phyloP scores from a whole-genome alignment of 495 filamentous ascomycete species.

The Aspergillus campestris region DNA sequence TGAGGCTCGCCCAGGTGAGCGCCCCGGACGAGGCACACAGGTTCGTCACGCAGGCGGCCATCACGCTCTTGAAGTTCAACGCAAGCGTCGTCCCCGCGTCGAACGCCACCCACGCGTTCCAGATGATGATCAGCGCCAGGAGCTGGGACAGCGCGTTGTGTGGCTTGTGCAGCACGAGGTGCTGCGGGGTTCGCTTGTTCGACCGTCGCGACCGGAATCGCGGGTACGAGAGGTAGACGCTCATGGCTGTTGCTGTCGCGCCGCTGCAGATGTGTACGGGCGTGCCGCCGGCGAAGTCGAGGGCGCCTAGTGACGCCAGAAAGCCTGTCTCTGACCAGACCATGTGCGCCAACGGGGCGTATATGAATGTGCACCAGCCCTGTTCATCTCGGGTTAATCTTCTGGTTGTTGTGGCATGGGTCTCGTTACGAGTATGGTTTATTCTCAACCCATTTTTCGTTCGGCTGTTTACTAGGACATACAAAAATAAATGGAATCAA shows the following conservation, averaged over 20 bases:
- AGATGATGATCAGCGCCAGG: slow-evolving; percentile 44
- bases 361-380: slow-evolving; percentile 41
- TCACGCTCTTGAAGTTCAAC: slow-evolving; percentile 37
- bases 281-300: slow-evolving; percentile 40
- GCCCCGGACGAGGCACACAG: slow-evolving; percentile 38
- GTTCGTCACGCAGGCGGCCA: slow-evolving; percentile 42
- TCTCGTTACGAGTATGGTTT: too few relatives aligned
- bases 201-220: slow-evolving; percentile 32
- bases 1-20: slow-evolving; percentile 39
- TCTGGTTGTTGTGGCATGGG: too few relatives aligned
- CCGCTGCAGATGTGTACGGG: slow-evolving; percentile 41
- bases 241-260: slow-evolving; percentile 34
- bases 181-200: slow-evolving; percentile 26
- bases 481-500: slow-evolving; percentile 44
- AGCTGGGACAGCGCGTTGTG: slow-evolving; percentile 42
- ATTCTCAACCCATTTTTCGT: too few relatives aligned
- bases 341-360: slow-evolving; percentile 37
- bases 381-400: slow-evolving; percentile 3
- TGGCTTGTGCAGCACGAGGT: slow-evolving; percentile 37
- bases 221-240: slow-evolving; percentile 36
- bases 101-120: slow-evolving; percentile 49
- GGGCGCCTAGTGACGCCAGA: slow-evolving; percentile 26
- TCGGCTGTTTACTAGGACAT: slow-evolving; percentile 3
- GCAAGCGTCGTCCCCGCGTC: slow-evolving; percentile 43
- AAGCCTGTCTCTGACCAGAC: slow-evolving; percentile 35